phyloP scores from a whole-genome alignment of 108 stramenopile species.

The Phaeodactylum tricornutum region DNA sequence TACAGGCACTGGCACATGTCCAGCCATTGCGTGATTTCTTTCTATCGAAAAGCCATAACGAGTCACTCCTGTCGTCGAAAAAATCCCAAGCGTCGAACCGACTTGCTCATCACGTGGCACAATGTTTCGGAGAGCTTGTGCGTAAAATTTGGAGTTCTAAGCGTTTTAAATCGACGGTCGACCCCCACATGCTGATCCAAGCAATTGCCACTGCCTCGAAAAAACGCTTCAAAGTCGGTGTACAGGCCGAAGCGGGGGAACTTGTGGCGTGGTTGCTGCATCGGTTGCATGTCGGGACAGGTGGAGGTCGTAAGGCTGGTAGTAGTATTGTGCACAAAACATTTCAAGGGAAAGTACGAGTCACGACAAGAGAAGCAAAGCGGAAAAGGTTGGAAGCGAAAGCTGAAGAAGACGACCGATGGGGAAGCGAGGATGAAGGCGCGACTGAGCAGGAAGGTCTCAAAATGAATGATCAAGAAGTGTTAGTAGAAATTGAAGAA shows the following conservation, averaged over 20 bases:
- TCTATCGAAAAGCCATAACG: constrained; percentile 31
- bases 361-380: constrained; percentile 64
- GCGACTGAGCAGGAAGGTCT: constrained; percentile 48
- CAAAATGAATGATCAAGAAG: constrained; percentile 12
- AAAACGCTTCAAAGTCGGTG: constrained; percentile 79
- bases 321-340: constrained; percentile 77
- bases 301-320: constrained; percentile 33
- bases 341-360: constrained; percentile 86
- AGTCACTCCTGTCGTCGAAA: constrained; percentile 9
- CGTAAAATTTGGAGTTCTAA: constrained; percentile 90
- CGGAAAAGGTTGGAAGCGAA: constrained; percentile 9
- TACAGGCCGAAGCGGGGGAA: constrained; percentile 87
- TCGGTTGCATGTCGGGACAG: constrained; percentile 81
- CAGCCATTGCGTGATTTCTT: constrained; percentile 89
- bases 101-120: constrained; percentile 44
- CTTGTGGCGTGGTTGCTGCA: constrained; percentile 95
- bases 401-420: constrained; percentile 3
- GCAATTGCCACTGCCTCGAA: constrained; percentile 78
- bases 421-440: constrained; percentile 40
- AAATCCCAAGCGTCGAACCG: constrained; percentile 8
- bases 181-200: constrained; percentile 94
- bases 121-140: constrained; percentile 84
- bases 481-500: constrained; percentile 30
- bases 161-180: constrained; percentile 89
- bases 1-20: constrained; percentile 92